These are phyloP conservation scores for Trichoderma atrobrunneum DNA, from an alignment of 2,329 filamentous ascomycete species.

Conservation along the genomic window DNA sequence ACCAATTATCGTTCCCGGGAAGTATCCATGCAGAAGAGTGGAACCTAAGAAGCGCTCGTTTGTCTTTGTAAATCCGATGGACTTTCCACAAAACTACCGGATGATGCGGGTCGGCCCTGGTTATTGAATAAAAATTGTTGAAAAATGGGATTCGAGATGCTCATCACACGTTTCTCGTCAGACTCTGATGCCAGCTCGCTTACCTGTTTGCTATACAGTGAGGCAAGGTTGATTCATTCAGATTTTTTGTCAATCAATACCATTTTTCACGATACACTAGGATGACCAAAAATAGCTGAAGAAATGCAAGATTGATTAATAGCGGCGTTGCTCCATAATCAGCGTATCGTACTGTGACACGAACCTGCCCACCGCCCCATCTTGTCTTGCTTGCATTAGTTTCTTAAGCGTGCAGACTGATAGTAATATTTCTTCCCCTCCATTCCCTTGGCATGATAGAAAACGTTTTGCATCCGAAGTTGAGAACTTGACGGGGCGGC, in stretches of 20 bases:
- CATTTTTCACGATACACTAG: not conserved
- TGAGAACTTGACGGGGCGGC: not conserved
- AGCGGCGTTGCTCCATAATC: not conserved
- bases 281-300: not conserved
- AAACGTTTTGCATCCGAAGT: not conserved
- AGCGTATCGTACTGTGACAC: not conserved
- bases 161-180: not conserved
- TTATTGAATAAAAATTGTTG: not conserved
- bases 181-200: not conserved
- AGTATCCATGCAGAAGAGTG: not conserved
- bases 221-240: not conserved
- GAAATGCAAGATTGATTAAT: not conserved
- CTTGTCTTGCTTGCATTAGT: not conserved
- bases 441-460: not conserved
- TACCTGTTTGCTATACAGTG: not conserved
- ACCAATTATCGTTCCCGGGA: not conserved
- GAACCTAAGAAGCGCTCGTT: not conserved
- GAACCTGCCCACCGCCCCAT: not conserved
- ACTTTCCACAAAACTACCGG: not conserved
- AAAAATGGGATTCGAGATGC: not conserved
- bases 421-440: not conserved
- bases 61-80: not conserved
- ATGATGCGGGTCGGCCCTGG: not conserved
- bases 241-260: not conserved
- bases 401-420: not conserved